Conservation (phyloP, 2,329 filamentous ascomycete species). For the Cordyceps farinosa region DNA sequence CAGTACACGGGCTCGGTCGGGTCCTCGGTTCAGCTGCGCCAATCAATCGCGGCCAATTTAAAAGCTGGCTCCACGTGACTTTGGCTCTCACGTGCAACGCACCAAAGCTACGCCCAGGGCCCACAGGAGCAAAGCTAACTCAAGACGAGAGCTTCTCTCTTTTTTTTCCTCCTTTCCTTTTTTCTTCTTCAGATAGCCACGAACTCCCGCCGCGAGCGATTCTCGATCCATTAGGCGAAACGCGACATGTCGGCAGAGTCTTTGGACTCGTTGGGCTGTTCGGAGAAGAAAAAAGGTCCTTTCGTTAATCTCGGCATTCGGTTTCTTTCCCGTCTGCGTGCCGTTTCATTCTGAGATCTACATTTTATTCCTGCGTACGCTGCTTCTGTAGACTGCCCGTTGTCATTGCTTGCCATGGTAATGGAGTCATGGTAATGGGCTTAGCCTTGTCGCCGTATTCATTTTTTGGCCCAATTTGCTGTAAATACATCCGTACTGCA, state of each 20-base stretch:
- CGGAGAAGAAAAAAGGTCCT: constrained; percentile 49
- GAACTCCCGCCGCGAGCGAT: constrained; percentile 39
- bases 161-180: constrained; percentile 29
- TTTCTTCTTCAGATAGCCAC: constrained; percentile 48
- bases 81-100: constrained; percentile 7
- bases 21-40: constrained; percentile 42
- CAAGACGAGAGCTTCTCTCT: background rate
- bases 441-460: no score
- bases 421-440: no score
- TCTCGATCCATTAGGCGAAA: constrained; percentile 28
- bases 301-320: constrained; percentile 56
- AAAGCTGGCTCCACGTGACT: constrained; percentile 34
- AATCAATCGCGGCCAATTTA: constrained; percentile 38
- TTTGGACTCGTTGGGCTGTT: constrained; percentile 36
- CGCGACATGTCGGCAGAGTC: constrained; percentile 31
- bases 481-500: no score
- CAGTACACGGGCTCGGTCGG: constrained; percentile 30
- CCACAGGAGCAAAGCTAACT: background rate
- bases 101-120: background rate
- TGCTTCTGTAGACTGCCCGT: background rate
- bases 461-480: no score
- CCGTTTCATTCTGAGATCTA: constrained; percentile 60
- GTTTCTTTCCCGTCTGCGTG: constrained; percentile 43
- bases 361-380: constrained; percentile 32
- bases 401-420: no score